Conservation (phyloP, 345 rosid species). For the Hypericum perforatum region DNA sequence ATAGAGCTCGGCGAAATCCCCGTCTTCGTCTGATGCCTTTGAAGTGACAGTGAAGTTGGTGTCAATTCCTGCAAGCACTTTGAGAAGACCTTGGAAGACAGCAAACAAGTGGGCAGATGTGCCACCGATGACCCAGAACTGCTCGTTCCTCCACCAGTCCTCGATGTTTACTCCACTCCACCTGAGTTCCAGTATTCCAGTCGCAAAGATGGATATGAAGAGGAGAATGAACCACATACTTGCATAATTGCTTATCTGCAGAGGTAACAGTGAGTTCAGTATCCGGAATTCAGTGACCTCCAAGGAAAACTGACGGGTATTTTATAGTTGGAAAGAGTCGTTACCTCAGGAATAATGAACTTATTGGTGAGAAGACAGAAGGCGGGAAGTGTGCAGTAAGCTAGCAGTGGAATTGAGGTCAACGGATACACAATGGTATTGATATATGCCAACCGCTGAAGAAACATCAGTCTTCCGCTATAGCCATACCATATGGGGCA, state of each 20-base stretch:
- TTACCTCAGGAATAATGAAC: constrained; percentile 94
- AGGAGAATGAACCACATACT: constrained; percentile 98
- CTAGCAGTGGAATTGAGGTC: constrained; percentile 84
- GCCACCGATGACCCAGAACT: constrained; percentile 99
- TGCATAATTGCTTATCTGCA: constrained; percentile 95
- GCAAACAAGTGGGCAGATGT: constrained; percentile 98
- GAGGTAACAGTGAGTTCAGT: constrained; percentile 6
- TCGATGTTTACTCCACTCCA: constrained; percentile 96
- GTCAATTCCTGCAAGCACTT: constrained; percentile 94
- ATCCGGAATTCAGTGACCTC: neutral
- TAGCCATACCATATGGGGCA: constrained; percentile 99
- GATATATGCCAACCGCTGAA: constrained; percentile 92
- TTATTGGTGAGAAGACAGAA: constrained; percentile 90
- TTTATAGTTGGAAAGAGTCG: neutral
- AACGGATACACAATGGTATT: constrained; percentile 95
- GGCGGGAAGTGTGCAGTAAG: constrained; percentile 91
- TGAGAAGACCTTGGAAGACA: constrained; percentile 93
- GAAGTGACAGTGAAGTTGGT: constrained; percentile 98
- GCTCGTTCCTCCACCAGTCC: constrained; percentile 99
- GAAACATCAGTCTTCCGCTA: constrained; percentile 60
- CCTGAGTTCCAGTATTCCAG: constrained; percentile 89
- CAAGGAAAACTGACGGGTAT: neutral
- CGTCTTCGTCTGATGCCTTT: constrained; percentile 88
- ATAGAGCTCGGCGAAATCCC: constrained; percentile 91
- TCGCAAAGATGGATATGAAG: constrained; percentile 68